These are phyloP conservation scores for Kwoniella shivajii DNA, from an alignment of 1,284 basidiomycete genomes.

Conservation along the genomic window DNA sequence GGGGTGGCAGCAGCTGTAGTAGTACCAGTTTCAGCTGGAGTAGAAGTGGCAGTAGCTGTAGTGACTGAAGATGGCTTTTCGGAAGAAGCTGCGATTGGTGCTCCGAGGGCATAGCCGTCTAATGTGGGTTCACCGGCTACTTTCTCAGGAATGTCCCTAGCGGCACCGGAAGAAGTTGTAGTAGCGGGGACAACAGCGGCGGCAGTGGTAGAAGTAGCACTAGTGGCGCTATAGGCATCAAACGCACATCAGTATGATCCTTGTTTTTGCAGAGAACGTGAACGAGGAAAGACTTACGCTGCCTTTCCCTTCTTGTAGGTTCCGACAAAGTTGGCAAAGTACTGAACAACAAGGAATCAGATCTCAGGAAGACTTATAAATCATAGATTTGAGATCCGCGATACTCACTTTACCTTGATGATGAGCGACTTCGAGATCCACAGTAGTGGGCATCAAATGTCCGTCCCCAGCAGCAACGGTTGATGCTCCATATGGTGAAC, in stretches of 20 bases:
- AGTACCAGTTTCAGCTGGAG: constrained; percentile 3
- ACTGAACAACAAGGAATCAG: constrained; percentile 21
- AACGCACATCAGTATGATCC: not conserved
- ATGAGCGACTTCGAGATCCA: constrained; percentile 67
- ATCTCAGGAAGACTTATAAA: not conserved
- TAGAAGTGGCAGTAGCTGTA: no score
- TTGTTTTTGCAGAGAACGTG: not conserved
- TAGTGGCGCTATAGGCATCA: not conserved
- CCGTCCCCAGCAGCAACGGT: constrained; percentile 68
- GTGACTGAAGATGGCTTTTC: not conserved
- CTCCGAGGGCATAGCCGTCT: not conserved
- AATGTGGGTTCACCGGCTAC: constrained; percentile 1
- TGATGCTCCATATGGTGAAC: constrained; percentile 65
- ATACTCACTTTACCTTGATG: constrained; percentile 61
- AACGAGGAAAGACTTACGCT: constrained; percentile 6
- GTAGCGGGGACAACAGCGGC: constrained; percentile 4
- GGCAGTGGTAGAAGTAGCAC: not conserved
- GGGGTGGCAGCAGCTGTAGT: constrained; percentile 4
- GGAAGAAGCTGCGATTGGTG: not conserved
- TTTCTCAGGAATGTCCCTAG: constrained; percentile 1
- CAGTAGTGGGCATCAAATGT: constrained; percentile 62
- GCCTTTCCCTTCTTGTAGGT: constrained; percentile 48
- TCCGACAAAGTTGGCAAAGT: constrained; percentile 48
- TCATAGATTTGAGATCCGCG: not conserved
- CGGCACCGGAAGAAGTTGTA: constrained; percentile 3